Conservation (phyloP, 352 stramenopile genomes). For the Phytophthora cryptogea region DNA sequence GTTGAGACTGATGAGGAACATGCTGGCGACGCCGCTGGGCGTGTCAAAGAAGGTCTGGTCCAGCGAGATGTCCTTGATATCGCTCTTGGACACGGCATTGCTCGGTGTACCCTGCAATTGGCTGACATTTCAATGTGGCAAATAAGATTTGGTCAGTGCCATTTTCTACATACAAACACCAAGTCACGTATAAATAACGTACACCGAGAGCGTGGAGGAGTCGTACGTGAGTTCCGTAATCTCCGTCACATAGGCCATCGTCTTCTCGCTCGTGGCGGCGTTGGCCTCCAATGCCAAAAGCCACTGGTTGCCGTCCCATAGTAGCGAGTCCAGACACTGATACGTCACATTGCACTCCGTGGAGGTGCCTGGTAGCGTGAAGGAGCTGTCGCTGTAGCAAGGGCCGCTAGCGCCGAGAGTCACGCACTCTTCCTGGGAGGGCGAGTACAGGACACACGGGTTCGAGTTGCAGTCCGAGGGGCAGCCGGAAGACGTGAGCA, state of each 20-base stretch:
- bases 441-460: constrained; percentile 60
- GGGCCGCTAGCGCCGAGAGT: constrained; percentile 37
- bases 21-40: constrained; percentile 32
- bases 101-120: constrained; percentile 38
- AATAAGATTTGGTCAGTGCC: constrained; percentile 8
- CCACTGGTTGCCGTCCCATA: constrained; percentile 43
- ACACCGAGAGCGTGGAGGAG: constrained; percentile 40
- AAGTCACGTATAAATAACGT: constrained; percentile 29
- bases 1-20: constrained; percentile 46
- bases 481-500: constrained; percentile 52
- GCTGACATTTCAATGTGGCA: constrained; percentile 18
- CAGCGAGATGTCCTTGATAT: constrained; percentile 51
- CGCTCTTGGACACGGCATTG: constrained; percentile 33
- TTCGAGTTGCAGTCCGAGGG: constrained; percentile 34
- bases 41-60: constrained; percentile 65
- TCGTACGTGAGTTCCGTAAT: constrained; percentile 48
- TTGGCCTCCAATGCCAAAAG: constrained; percentile 40
- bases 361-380: constrained; percentile 26
- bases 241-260: constrained; percentile 51
- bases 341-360: constrained; percentile 54
- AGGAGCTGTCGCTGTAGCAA: constrained; percentile 37
- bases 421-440: constrained; percentile 40
- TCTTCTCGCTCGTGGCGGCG: constrained; percentile 28
- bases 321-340: constrained; percentile 55
- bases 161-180: constrained; percentile 12